Conservation (phyloP, 129 eudicot genomes). For the Erigeron canadensis region DNA sequence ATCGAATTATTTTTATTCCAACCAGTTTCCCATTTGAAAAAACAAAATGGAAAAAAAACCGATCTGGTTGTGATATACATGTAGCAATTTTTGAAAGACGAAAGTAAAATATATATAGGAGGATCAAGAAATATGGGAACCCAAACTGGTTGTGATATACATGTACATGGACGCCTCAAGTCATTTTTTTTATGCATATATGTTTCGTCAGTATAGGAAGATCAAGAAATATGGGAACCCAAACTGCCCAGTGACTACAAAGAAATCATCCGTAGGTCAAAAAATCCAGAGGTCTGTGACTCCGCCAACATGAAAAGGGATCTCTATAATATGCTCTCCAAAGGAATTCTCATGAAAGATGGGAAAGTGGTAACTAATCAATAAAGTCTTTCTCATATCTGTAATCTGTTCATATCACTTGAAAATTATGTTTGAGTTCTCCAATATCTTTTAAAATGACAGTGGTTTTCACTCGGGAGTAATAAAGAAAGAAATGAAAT, state of each 20-base stretch:
- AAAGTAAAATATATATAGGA: too few relatives aligned
- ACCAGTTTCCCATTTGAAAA: too few relatives aligned
- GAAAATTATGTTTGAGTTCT: neutral
- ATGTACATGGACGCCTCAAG: too few relatives aligned
- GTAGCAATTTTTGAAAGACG: too few relatives aligned
- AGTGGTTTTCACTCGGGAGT: neutral
- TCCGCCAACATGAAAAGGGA: neutral
- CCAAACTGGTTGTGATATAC: too few relatives aligned
- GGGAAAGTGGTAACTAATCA: constrained; percentile 11
- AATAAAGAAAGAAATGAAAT: neutral
- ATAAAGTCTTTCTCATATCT: neutral
- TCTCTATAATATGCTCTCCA: neutral
- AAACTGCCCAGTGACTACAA: constrained; percentile 11
- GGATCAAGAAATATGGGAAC: too few relatives aligned
- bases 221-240: neutral
- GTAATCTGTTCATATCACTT: neutral
- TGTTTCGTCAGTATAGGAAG: neutral
- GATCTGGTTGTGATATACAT: too few relatives aligned
- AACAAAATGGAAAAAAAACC: too few relatives aligned
- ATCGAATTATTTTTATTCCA: too few relatives aligned
- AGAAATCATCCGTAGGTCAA: neutral
- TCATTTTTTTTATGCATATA: too few relatives aligned
- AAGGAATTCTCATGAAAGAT: constrained; percentile 21
- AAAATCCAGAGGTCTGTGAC: too few relatives aligned
- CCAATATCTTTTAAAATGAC: neutral